Conservation (phyloP, 129 eudicot genomes). For the Chrysanthemum seticuspe region DNA sequence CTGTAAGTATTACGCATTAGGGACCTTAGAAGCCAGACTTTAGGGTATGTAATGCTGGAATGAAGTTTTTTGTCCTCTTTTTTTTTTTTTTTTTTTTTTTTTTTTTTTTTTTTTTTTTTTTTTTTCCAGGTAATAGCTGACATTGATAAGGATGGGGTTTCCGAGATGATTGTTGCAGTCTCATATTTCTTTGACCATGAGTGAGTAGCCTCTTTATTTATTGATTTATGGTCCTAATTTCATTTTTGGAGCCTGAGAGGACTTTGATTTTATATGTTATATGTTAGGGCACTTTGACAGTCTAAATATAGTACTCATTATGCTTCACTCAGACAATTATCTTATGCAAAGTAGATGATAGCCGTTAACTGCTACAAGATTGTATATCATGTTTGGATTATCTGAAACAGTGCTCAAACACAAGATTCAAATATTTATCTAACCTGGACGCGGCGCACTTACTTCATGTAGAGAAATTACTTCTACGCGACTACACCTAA, state of each 20-base stretch:
- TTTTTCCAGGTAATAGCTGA: slow-evolving; percentile 82
- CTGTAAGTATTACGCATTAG: slow-evolving; percentile 56
- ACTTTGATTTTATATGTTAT: background rate
- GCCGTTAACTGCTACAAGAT: background rate
- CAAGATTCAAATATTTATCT: too few relatives aligned
- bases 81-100: background rate
- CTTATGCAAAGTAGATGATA: background rate
- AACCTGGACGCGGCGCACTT: too few relatives aligned
- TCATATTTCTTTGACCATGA: slow-evolving; percentile 99
- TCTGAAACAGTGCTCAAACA: background rate
- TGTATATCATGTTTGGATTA: background rate
- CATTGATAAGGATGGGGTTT: slow-evolving; percentile 88
- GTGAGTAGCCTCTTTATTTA: slow-evolving; percentile 50
- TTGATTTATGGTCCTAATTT: slow-evolving; percentile 7
- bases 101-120: too few relatives aligned
- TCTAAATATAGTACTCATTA: background rate
- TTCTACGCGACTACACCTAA: background rate
- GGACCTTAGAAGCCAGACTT: slow-evolving; percentile 16
- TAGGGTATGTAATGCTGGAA: slow-evolving; percentile 11
- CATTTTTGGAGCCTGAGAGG: background rate
- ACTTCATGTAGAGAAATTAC: background rate
- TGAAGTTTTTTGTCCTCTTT: slow-evolving; percentile 22
- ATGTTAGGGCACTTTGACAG: background rate
- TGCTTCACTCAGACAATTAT: background rate
- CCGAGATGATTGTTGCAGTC: slow-evolving; percentile 97